Base-by-base conservation (phyloP, 148 eudicot species). In the Rhododendron mucronatum region DNA sequence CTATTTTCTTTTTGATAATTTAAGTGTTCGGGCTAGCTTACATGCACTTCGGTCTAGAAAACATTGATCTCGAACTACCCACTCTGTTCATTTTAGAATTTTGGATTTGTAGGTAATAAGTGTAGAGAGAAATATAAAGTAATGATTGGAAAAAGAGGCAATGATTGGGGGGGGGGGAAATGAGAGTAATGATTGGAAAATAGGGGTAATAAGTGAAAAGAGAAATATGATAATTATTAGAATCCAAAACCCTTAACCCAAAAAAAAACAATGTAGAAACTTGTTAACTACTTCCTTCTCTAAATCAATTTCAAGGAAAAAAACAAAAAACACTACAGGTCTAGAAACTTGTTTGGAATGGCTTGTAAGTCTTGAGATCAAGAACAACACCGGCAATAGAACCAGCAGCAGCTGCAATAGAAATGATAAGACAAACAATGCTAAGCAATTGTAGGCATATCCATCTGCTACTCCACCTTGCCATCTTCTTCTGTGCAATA, bases 401-500 rank as follows among this genome's bases (percentile, higher is more conserved):
- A 6, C 94, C 94, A n/a, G 89, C 89, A 1, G 89, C 94, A 11
- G 94, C 94, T 30, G 88, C 91, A 53, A 91, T 78, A 1, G 92
- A 91, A 4, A 92, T 86, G 6, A 87, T 65, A 2, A 92, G 90
- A 81, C 94, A 92, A 76, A 90, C 83, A 44, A 87, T 23, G 63
- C 92, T 91, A 61, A 92, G 82, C 89, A 90, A 82, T 82, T 92
- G 94, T 45, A 92, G 87, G 57, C 83, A 88, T 1, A 88, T 59
- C 94, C 94, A 92, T 78, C 86, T 91, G 0, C 86, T 89, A 57
- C 91, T 88, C 94, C 92, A 92, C 83, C 81, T 91, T 0, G 88
- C 86, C 10, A 92, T 28, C 86, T 88, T 91, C 92, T 89, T 92
- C 67, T 91, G 94, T 0, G 87, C 88, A 67, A 92, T 89, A 80